Base-by-base conservation (phyloP, 2,329 filamentous ascomycete species). In the Thielaviopsis euricoi region DNA sequence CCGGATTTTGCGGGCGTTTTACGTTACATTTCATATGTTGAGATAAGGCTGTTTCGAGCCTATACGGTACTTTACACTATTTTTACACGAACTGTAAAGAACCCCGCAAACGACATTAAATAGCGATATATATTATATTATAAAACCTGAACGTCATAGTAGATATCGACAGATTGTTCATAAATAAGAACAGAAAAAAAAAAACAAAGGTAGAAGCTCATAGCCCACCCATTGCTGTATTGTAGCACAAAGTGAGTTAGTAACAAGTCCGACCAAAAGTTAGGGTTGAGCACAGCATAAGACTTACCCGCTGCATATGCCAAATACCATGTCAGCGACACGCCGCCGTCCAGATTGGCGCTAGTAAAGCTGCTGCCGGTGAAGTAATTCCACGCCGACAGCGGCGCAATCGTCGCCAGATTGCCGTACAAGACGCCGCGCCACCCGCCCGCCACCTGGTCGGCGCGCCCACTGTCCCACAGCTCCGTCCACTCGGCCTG, bases 371-470 rank as follows among this genome's bases (percentile, higher is more conserved):
- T 72, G 0, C 73, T 67, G 61, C 79, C 73, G 0, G 76, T 76
- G 67, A 98, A 96, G 69, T 91, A 95, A 0, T 77, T 67, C 75
- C 81, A 96, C 22, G 86, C 81, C 6, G 77, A 71, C 56, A 69
- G 70, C 0, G 91, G 81, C 66, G 95, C 80, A 48, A 89, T 74
- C 7, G 90, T 81, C 0, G 88, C 89, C 50, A 88, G 77, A 68
- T 94, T 96, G 22, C 83, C 87, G 65, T 85, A 88, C 40, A 97
- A 69, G 19, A 97, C 81, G 0, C 91, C 88, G 67, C 81, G 86
- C 93, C 93, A 97, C 0, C 88, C 88, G 50, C 86, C 87, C 7
- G 74, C 70, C 5, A 89, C 81, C 0, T 73, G 68, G 57, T 86
- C 79, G 1, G 80, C 80, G 10, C 85, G 77, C 0, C 81, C 81